These are phyloP conservation scores for Xylaria multiplex DNA, from an alignment of 2,329 filamentous ascomycete species.

Conservation along the genomic window DNA sequence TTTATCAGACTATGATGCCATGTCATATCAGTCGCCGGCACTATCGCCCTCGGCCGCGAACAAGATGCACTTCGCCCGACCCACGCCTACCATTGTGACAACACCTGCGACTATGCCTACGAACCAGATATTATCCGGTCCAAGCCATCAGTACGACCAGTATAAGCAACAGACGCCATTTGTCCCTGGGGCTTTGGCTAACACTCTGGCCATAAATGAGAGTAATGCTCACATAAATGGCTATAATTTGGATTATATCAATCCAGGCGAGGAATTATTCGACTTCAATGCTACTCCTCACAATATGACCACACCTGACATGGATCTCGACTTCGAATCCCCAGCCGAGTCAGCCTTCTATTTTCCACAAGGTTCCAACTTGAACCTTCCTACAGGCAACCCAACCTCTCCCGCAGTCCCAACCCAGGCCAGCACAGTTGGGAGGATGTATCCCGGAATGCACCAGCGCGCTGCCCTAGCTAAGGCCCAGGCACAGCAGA, in stretches of 20 bases:
- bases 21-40: slow-evolving; percentile 69
- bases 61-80: slow-evolving; percentile 64
- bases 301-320: slow-evolving; percentile 69
- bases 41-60: slow-evolving; percentile 64
- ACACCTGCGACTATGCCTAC: slow-evolving; percentile 65
- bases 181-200: slow-evolving; percentile 82
- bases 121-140: slow-evolving; percentile 73
- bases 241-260: slow-evolving; percentile 65
- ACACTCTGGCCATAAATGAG: slow-evolving; percentile 81
- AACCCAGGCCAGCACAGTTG: slow-evolving; percentile 65
- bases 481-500: slow-evolving; percentile 61
- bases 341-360: slow-evolving; percentile 70
- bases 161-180: slow-evolving; percentile 97
- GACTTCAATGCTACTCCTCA: slow-evolving; percentile 77
- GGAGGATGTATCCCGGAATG: slow-evolving; percentile 90
- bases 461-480: slow-evolving; percentile 86
- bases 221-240: slow-evolving; percentile 63
- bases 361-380: slow-evolving; percentile 62
- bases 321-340: slow-evolving; percentile 74
- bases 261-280: slow-evolving; percentile 72
- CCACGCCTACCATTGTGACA: slow-evolving; percentile 62
- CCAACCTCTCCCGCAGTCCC: slow-evolving; percentile 58
- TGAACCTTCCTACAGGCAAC: slow-evolving; percentile 80
- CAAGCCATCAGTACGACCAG: slow-evolving; percentile 93
- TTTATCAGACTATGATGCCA: slow-evolving; percentile 70